Evolutionary conservation across 768 basidiomycete species (phyloP).

Genomic region (Leucosporidium yakuticum): DNA sequence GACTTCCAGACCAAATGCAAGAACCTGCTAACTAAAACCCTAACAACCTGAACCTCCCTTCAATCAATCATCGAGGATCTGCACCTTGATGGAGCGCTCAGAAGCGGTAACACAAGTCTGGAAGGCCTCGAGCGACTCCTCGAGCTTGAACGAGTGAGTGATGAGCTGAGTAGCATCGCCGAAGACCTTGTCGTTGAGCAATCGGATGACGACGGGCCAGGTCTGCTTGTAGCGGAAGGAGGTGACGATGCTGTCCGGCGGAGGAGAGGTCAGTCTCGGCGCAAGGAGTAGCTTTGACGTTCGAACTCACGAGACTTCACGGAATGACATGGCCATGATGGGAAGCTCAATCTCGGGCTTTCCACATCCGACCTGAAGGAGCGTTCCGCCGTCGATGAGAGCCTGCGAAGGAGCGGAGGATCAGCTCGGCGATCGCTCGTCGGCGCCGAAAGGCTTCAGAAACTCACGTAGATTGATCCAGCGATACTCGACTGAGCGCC

Average conservation of each 20-base stretch:
- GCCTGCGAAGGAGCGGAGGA: not conserved
- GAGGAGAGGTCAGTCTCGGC: too few relatives aligned
- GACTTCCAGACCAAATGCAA: too few relatives aligned
- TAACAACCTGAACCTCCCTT: too few relatives aligned
- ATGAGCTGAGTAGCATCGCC: constrained; percentile 37
- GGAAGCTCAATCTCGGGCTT: constrained; percentile 2
- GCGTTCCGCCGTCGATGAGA: not conserved
- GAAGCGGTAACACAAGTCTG: constrained; percentile 28
- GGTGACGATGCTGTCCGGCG: constrained; percentile 4
- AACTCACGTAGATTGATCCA: not conserved
- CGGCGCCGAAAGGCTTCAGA: not conserved
- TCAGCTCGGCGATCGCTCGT: not conserved
- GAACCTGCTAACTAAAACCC: too few relatives aligned
- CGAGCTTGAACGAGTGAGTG: constrained; percentile 44
- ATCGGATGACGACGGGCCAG: constrained; percentile 47
- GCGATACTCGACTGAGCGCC: constrained; percentile 41
- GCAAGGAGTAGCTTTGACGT: not conserved
- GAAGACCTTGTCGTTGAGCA: constrained; percentile 18
- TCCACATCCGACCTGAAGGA: not conserved
- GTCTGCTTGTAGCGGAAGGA: constrained; percentile 44
- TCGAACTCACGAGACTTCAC: not conserved
- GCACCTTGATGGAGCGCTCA: constrained; percentile 1
- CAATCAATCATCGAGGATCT: not conserved
- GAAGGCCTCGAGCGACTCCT: constrained; percentile 45
- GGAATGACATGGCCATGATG: not conserved